A percentile compares a stretch with the other conserved stretches of the same genome.
phyloP scores from a whole-genome alignment of 352 stramenopile genomes.

The Stramenopiles sp. region DNA sequence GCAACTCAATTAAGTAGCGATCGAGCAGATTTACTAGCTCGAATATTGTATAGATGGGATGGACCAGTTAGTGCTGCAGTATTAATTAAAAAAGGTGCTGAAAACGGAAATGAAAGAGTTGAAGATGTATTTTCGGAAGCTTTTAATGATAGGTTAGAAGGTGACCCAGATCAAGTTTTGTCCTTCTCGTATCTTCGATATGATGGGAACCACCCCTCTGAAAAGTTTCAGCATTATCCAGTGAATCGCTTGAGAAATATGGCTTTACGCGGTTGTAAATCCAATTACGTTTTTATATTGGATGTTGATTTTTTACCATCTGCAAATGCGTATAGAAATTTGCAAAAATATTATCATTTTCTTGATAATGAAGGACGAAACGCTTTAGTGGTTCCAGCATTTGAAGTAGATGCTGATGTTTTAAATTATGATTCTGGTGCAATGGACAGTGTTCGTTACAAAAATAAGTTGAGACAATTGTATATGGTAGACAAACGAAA shows the following conservation, averaged over 20 bases:
- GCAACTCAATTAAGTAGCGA: background rate
- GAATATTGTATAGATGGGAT: background rate
- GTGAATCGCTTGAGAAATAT: background rate
- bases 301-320: constrained; percentile 6
- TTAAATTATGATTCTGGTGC: background rate
- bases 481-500: background rate
- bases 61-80: background rate
- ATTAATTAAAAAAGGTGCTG: background rate
- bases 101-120: background rate
- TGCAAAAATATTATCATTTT: background rate
- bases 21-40: background rate
- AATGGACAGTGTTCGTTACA: background rate
- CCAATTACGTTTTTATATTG: background rate
- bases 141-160: background rate
- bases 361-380: background rate
- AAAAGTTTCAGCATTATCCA: background rate
- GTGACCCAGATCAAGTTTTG: background rate
- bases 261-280: background rate
- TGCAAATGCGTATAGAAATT: background rate
- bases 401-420: constrained; percentile 2
- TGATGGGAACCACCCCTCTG: background rate
- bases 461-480: background rate
- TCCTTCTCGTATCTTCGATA: background rate
- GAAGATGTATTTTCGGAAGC: background rate
- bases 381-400: background rate